phyloP scores from a whole-genome alignment of 768 basidiomycete genomes.

The Mrakia hoshinonis region DNA sequence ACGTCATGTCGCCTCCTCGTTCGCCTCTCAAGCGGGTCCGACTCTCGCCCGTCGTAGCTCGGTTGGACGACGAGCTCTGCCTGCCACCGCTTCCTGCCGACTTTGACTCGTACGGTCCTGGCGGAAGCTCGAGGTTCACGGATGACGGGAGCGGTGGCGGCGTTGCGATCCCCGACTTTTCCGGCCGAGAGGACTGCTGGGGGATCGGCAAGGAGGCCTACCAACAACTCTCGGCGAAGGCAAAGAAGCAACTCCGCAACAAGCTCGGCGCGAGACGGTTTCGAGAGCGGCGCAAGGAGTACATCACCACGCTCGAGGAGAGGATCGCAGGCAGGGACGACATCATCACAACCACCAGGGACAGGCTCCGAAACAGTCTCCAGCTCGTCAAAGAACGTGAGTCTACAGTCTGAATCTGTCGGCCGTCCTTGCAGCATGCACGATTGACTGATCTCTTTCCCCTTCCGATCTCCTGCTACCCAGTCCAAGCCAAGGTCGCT shows the following conservation, averaged over 20 bases:
- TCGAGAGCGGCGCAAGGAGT: conserved; percentile 24
- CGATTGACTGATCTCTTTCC: not conserved
- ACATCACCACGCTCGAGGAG: conserved; percentile 17
- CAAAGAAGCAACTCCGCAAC: conserved; percentile 23
- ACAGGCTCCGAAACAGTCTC: not conserved
- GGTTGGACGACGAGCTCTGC: not conserved
- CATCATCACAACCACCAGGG: not conserved
- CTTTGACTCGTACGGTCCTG: conserved; percentile 4
- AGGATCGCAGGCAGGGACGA: conserved; percentile 17
- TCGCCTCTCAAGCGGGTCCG: conserved; percentile 4
- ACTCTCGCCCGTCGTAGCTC: not conserved
- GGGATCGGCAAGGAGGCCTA: conserved; percentile 23
- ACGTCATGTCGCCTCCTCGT: not conserved
- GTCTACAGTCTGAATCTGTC: not conserved
- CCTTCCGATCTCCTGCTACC: not conserved
- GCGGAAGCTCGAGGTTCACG: not conserved
- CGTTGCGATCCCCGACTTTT: conserved; percentile 5
- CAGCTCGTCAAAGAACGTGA: conserved; percentile 11
- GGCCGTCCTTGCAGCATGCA: too few species aligned
- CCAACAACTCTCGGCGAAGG: conserved; percentile 2
- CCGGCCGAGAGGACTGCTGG: conserved; percentile 20
- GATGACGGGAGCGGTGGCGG: not conserved
- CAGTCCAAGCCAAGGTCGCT: conserved; percentile 3
- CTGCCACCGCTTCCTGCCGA: not conserved
- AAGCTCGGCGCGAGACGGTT: conserved; percentile 24